Conservation (phyloP, 306 rosid species). For the cucumber (Cucumis sativus) region DNA sequence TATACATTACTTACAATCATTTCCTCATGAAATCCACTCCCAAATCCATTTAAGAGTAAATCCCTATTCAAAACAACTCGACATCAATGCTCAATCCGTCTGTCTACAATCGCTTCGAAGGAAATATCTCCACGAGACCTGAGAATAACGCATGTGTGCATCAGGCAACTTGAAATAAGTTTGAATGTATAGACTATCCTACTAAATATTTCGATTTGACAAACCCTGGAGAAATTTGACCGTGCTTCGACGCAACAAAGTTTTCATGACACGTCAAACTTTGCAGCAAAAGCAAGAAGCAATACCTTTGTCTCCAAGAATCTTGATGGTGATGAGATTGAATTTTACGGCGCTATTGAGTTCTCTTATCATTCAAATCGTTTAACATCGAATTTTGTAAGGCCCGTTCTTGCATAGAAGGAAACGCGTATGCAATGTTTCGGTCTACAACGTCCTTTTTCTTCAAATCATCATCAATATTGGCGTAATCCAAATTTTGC, state of each 20-base stretch:
- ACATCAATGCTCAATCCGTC: background rate
- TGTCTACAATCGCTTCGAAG: background rate
- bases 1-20: conserved; percentile 1
- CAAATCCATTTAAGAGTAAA: background rate
- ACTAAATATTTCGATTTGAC: no score
- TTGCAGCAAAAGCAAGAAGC: background rate
- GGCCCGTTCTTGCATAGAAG: conserved; percentile 21
- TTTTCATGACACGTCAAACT: background rate
- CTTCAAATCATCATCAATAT: conserved; percentile 33
- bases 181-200: background rate
- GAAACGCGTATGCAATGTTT: conserved; percentile 19
- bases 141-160: background rate
- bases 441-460: conserved; percentile 22
- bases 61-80: background rate
- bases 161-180: background rate
- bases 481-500: conserved; percentile 46
- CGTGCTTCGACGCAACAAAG: background rate
- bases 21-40: background rate
- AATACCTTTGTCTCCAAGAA: conserved; percentile 31
- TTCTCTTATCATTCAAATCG: conserved; percentile 2
- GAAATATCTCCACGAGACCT: conserved; percentile 2
- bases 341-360: conserved; percentile 21
- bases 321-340: conserved; percentile 10
- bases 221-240: no score
- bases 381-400: conserved; percentile 17